Conservation (phyloP, 192 early-diverging fungal species). For the Helicostylum pulchrum region DNA sequence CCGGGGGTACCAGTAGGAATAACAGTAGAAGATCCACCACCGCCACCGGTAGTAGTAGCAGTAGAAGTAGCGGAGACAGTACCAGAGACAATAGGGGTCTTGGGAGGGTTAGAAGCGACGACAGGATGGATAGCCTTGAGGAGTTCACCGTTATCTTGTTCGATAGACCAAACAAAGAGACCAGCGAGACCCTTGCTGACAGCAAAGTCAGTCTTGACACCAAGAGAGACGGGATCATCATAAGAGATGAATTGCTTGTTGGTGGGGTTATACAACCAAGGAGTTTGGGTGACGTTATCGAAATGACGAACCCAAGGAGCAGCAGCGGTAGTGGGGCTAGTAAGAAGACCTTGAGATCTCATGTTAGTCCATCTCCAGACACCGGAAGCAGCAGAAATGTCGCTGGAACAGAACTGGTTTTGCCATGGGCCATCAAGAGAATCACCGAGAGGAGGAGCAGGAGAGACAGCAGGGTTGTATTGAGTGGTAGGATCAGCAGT, state of each 20-base stretch:
- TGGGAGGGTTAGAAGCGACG: not conserved
- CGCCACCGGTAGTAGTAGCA: constrained; percentile 24
- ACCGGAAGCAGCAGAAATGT: constrained; percentile 46
- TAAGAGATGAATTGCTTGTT: constrained; percentile 66
- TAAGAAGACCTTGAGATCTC: constrained; percentile 40
- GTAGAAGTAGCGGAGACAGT: constrained; percentile 1
- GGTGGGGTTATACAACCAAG: constrained; percentile 67
- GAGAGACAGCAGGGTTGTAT: constrained; percentile 14
- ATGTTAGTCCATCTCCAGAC: constrained; percentile 27
- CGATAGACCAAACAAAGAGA: constrained; percentile 64
- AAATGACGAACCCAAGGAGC: constrained; percentile 64
- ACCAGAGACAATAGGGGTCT: not conserved
- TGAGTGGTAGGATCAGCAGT: constrained; percentile 19
- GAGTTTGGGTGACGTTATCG: constrained; percentile 60
- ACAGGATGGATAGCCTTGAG: constrained; percentile 28
- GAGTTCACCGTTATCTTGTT: constrained; percentile 69
- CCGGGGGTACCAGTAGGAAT: constrained; percentile 12
- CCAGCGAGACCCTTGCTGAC: constrained; percentile 53
- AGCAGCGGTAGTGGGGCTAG: constrained; percentile 44
- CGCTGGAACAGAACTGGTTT: constrained; percentile 47
- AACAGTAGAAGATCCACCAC: constrained; percentile 11
- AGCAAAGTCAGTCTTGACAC: constrained; percentile 58
- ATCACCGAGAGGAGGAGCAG: constrained; percentile 43
- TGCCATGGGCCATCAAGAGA: constrained; percentile 51
- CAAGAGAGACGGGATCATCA: constrained; percentile 60